Evolutionary conservation across 805 yeast species (phyloP), one percentile per base, ranked within the genome.

Genomic region (Ascoidea rubescens): DNA sequence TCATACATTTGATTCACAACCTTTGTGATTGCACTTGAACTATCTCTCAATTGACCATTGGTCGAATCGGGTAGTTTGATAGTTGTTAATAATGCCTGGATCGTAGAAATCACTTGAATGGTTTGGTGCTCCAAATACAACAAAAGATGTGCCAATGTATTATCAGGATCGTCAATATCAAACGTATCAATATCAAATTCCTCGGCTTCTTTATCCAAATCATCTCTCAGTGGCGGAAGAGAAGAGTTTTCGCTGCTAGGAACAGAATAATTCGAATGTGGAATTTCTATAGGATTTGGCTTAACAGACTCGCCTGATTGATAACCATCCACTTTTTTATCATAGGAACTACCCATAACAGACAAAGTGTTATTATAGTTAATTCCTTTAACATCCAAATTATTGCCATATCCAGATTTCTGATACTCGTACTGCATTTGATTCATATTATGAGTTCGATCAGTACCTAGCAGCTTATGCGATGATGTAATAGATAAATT

Each of bases 51-150:
- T 53, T 79, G 83, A 2, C 87, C 89, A 57, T 82, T 79, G 0
- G 87, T 83, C 1, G 87, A 81, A 60, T 84, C 81, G 17, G 88
- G 87, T 58, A 79, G 78, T 65, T 84, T 84, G 59, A 86, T 86
- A 0, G 91, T 80, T 4, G 81, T 78, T 54, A 91, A 72, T 55
- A 91, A 73, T 17, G 85, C 78, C 63, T 90, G 96, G 58, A 90
- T 90, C 0, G 96, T 87, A 12, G 89, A 78, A 49, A 91, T 90
- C 1, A 91, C 96, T 60, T 85, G 85, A 16, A 87, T 90, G 0
- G 97, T 90, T 68, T 90, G 96, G 66, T 88, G 96, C 64, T 91
- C 98, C 60, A 91, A 73, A 64, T 89, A 91, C 32, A 82, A 72
- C 60, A 90, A 77, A 54, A 91, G 79, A 60, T 88, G 95, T 5